Evolutionary conservation across 2,329 filamentous ascomycete species (phyloP), one percentile per base, ranked within the genome.

Genomic region (Claviceps pusilla): DNA sequence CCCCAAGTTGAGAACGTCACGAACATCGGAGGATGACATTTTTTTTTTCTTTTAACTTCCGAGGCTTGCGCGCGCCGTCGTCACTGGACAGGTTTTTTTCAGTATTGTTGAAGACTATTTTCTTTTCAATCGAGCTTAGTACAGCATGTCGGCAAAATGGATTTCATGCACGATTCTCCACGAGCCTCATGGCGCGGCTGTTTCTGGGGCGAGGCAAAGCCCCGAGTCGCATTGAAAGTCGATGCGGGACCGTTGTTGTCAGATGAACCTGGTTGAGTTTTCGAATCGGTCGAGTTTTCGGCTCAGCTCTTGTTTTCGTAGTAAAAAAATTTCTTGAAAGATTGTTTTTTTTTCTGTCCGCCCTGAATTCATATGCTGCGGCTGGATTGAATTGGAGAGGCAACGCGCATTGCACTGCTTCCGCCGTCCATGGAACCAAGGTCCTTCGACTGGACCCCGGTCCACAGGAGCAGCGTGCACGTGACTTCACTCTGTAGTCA

Each of bases 1-100:
- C 51, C 84, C 84, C 66, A 95, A 76, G 68, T 90, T 88, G 65
- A 95, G 82, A 66, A 95, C 87, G 68, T 95, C 89, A 72, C 87
- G 88, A 62, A 94, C 81, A 76, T 95, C 89, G 68, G 83, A 79
- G 58, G 84, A 84, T 57, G 84, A 77, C 83, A 87, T 87, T 87
- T 87, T 59, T 63, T 63, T 74, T 10, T 37, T 12, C 33, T 10
- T 10, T 35, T 3, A 35, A 35, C 33, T 33, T 63, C 9, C 16
- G 48, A 41, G 35, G 37, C 12, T 41, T 3, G 39, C 39, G 39
- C 39, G 14, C 11, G 24, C 11, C 11, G 39, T 16, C 7, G 39
- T 41, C 14, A 7, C 39, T n/a, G 16, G 39, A 39, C 37, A 39
- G 37, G 24, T 24, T 14, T 14, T 14, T 37, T 14, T 4, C 6